Percentiles rank a stretch among this genome's conserved stretches.
These are phyloP conservation scores for Wickerhamomyces chambardii DNA, from an alignment of 805 yeast genomes.

Conservation along the genomic window DNA sequence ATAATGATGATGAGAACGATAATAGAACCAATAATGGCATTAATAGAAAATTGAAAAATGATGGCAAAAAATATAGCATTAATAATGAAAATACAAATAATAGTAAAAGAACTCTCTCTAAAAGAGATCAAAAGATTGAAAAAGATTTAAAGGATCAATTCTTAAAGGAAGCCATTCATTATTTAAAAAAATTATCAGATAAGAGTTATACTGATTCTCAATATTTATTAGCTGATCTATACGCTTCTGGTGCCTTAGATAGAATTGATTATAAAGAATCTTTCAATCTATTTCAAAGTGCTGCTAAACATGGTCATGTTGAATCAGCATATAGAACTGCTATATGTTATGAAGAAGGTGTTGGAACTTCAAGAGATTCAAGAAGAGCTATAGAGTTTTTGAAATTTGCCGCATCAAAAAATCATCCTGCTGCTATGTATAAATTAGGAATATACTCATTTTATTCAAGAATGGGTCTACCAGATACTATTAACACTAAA, in stretches of 20 bases:
- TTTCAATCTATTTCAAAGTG: conserved; percentile 67
- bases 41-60: no score
- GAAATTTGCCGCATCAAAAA: conserved; percentile 80
- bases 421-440: conserved; percentile 96
- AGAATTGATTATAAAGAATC: conserved; percentile 75
- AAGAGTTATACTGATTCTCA: conserved; percentile 88
- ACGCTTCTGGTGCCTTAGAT: conserved; percentile 76
- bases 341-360: conserved; percentile 86
- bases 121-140: conserved; percentile 4
- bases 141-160: conserved; percentile 39
- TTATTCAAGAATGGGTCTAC: conserved; percentile 76
- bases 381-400: conserved; percentile 77
- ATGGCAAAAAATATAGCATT: no score
- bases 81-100: no score
- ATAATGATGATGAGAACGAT: no score
- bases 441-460: conserved; percentile 84
- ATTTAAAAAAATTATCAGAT: conserved; percentile 63
- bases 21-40: no score
- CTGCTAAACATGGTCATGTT: conserved; percentile 90
- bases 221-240: conserved; percentile 85
- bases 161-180: conserved; percentile 67
- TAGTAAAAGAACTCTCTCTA: background rate
- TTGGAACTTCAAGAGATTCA: conserved; percentile 86
- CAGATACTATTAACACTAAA: conserved; percentile 57
- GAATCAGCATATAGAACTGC: conserved; percentile 92